Evolutionary conservation across 331 rosid genomes (phyloP).

Genomic region (Malus hybrid): DNA sequence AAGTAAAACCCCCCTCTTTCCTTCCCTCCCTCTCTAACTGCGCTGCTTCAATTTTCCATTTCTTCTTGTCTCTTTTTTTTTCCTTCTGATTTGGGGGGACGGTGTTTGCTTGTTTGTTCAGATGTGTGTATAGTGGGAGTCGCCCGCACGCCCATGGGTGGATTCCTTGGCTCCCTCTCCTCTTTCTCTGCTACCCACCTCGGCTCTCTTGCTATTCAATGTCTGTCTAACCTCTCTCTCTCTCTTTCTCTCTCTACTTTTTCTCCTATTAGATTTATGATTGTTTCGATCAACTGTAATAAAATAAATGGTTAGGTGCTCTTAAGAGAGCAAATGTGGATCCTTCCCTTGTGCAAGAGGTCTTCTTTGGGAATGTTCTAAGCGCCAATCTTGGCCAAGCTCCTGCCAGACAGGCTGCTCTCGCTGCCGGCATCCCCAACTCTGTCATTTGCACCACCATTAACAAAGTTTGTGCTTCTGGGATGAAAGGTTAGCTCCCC

Average conservation of each 20-base stretch:
- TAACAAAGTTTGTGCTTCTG: slow-evolving; percentile 91
- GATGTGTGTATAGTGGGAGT: slow-evolving; percentile 96
- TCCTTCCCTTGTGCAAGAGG: slow-evolving; percentile 90
- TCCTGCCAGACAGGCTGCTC: slow-evolving; percentile 94
- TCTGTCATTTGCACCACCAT: slow-evolving; percentile 87
- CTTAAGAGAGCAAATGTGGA: slow-evolving; percentile 76
- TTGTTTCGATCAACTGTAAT: no score
- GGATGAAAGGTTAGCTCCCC: slow-evolving; percentile 62
- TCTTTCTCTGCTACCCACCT: slow-evolving; percentile 85
- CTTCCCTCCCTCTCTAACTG: not conserved
- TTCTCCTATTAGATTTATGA: not conserved
- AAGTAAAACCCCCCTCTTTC: no score
- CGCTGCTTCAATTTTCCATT: slow-evolving; percentile 4
- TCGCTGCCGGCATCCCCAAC: slow-evolving; percentile 82
- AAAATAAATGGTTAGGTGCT: slow-evolving; percentile 41
- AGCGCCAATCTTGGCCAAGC: slow-evolving; percentile 97
- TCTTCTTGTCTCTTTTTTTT: not conserved
- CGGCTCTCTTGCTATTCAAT: slow-evolving; percentile 62
- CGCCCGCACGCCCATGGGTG: slow-evolving; percentile 89
- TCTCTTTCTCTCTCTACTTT: not conserved
- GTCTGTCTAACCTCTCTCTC: slow-evolving; percentile 23
- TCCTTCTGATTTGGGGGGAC: not conserved
- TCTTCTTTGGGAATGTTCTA: slow-evolving; percentile 88
- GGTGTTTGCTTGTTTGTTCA: slow-evolving; percentile 17
- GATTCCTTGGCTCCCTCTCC: slow-evolving; percentile 73